phyloP scores from a whole-genome alignment of 2,329 filamentous ascomycete species.

The Diplodia seriata region DNA sequence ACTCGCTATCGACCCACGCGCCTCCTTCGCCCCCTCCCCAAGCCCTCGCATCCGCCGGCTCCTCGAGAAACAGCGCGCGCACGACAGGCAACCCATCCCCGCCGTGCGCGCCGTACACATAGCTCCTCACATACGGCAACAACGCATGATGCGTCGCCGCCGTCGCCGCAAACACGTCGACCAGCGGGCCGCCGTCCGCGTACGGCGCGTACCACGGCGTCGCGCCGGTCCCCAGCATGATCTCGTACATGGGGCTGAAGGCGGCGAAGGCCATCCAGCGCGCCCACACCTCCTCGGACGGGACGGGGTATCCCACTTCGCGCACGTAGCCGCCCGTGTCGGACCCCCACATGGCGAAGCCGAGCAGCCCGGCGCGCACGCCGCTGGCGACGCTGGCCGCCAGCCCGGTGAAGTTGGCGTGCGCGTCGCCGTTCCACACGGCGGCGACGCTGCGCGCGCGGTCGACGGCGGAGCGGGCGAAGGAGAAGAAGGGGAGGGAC shows the following conservation, averaged over 20 bases:
- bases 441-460: slow-evolving; percentile 41
- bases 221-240: slow-evolving; percentile 47
- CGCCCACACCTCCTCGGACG: slow-evolving; percentile 46
- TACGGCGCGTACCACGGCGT: slow-evolving; percentile 49
- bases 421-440: slow-evolving; percentile 49
- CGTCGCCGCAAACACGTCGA: slow-evolving; percentile 43
- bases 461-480: slow-evolving; percentile 47
- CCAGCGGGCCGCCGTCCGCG: slow-evolving; percentile 37
- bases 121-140: slow-evolving; percentile 45
- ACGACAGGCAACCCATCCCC: slow-evolving; percentile 45
- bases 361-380: slow-evolving; percentile 45
- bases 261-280: slow-evolving; percentile 52
- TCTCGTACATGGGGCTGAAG: slow-evolving; percentile 47
- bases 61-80: slow-evolving; percentile 47
- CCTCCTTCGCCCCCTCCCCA: too few relatives aligned
- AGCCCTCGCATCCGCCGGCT: slow-evolving; percentile 38
- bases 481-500: slow-evolving; percentile 42
- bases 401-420: slow-evolving; percentile 45
- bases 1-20: slow-evolving; percentile 36
- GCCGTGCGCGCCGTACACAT: slow-evolving; percentile 40
- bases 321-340: slow-evolving; percentile 47
- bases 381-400: slow-evolving; percentile 44
- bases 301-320: slow-evolving; percentile 34
- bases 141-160: slow-evolving; percentile 44
- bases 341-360: slow-evolving; percentile 45